Evolutionary conservation across 331 rosid genomes (phyloP).

Genomic region (Saraca asoca): DNA sequence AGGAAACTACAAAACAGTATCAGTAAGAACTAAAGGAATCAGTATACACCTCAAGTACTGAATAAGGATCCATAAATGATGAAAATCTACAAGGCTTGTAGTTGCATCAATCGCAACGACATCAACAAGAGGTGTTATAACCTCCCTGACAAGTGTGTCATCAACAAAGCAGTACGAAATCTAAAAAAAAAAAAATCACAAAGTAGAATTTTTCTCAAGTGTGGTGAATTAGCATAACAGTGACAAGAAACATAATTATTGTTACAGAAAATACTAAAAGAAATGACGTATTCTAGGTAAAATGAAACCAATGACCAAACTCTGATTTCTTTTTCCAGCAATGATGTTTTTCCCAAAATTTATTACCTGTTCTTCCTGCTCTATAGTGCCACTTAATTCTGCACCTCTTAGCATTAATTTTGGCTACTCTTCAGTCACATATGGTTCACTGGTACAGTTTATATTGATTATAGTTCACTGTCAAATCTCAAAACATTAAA

Average conservation of each 20-base stretch:
- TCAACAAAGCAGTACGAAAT: neutral
- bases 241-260: constrained; percentile 3
- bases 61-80: constrained; percentile 87
- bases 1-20: neutral
- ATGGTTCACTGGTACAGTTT: constrained; percentile 74
- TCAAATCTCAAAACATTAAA: constrained; percentile 16
- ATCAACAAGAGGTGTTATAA: constrained; percentile 99
- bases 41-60: constrained; percentile 86
- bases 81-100: constrained; percentile 86
- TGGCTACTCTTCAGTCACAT: constrained; percentile 96
- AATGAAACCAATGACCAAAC: neutral
- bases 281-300: too few relatives aligned
- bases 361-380: constrained; percentile 98
- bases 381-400: constrained; percentile 96
- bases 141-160: constrained; percentile 80
- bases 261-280: neutral
- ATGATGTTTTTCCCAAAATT: too few relatives aligned
- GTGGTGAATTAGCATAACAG: neutral
- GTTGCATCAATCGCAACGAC: constrained; percentile 91
- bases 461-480: constrained; percentile 22
- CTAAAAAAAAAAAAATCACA: neutral
- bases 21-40: constrained; percentile 13
- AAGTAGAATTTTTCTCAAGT: neutral
- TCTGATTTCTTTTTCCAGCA: neutral
- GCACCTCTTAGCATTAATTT: constrained; percentile 98